A percentile compares a stretch with the other conserved stretches of the same genome.
Evolutionary conservation across 2,329 filamentous ascomycete species (phyloP).

Genomic region (Thyridium curvatum): DNA sequence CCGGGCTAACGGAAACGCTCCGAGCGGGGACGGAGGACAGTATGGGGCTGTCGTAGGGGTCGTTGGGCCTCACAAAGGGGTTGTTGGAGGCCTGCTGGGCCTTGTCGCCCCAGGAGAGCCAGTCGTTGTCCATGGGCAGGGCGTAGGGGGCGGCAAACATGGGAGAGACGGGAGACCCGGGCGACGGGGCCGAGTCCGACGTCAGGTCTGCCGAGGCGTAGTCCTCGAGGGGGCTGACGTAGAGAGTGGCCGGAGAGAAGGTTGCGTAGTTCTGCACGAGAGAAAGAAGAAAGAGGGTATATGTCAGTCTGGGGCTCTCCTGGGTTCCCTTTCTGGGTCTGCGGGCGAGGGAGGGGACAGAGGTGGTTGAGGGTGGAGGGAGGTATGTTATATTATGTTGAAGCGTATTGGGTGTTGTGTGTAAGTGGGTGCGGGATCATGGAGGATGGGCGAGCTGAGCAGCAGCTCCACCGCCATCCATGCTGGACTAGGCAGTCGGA

Average conservation of each 20-base stretch:
- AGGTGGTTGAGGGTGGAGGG: no score
- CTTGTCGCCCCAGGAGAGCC: slow-evolving; percentile 20
- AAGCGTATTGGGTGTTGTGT: no score
- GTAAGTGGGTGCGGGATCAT: no score
- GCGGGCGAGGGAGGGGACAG: no score
- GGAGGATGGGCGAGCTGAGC: no score
- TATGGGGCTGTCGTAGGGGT: slow-evolving; percentile 20
- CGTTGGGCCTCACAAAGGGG: slow-evolving; percentile 20
- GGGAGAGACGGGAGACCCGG: slow-evolving; percentile 22
- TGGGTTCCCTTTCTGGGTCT: no score
- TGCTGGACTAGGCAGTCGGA: no score
- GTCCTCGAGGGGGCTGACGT: slow-evolving; percentile 18
- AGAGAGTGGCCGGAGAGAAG: slow-evolving; percentile 17
- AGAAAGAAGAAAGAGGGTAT: neutral
- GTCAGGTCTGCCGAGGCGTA: slow-evolving; percentile 22
- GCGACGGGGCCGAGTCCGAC: slow-evolving; percentile 27
- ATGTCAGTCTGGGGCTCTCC: no score
- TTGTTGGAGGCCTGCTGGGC: slow-evolving; percentile 20
- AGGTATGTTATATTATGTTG: no score
- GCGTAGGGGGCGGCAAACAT: slow-evolving; percentile 21
- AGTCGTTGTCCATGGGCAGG: slow-evolving; percentile 18
- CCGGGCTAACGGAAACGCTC: slow-evolving; percentile 20
- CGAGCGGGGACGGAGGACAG: slow-evolving; percentile 15
- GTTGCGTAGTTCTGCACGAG: slow-evolving; percentile 11
- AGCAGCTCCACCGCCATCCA: no score